Conservation (phyloP, 345 rosid genomes). For the Gossypium stocksii region DNA sequence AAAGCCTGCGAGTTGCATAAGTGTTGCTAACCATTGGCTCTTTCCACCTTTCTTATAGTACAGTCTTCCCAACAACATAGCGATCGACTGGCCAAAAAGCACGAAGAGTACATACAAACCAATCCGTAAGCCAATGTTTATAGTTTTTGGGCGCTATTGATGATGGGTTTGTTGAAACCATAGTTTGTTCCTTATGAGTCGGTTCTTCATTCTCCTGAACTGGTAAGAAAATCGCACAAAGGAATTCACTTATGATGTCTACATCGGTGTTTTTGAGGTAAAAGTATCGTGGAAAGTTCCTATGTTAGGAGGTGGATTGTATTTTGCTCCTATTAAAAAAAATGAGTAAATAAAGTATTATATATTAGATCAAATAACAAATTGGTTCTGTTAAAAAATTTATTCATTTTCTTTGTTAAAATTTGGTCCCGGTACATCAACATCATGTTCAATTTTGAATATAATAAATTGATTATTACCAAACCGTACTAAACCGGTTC, state of each 20-base stretch:
- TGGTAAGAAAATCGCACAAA: not conserved
- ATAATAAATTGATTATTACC: no score
- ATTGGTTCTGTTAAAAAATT: no score
- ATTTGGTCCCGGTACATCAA: no score
- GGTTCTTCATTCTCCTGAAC: conserved; percentile 22
- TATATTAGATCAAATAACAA: no score
- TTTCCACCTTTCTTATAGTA: conserved; percentile 48
- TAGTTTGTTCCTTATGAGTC: not conserved
- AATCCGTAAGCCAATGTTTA: conserved; percentile 17
- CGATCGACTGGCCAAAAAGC: conserved; percentile 38
- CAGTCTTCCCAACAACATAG: conserved; percentile 39
- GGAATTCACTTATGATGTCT: not conserved
- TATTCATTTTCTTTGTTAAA: no score
- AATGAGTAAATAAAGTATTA: no score
- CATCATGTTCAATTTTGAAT: no score
- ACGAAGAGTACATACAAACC: conserved; percentile 18
- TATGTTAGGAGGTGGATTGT: no score
- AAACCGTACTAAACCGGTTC: no score
- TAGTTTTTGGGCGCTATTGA: not conserved
- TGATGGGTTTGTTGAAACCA: not conserved
- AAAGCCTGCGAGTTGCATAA: conserved; percentile 42
- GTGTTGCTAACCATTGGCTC: conserved; percentile 48
- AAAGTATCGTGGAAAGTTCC: no score
- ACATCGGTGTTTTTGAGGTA: not conserved
- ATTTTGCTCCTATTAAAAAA: no score